A percentile compares a stretch with the other conserved stretches of the same genome.
Conservation (phyloP, 2,329 filamentous ascomycete genomes). For the Neonectria ditissima region DNA sequence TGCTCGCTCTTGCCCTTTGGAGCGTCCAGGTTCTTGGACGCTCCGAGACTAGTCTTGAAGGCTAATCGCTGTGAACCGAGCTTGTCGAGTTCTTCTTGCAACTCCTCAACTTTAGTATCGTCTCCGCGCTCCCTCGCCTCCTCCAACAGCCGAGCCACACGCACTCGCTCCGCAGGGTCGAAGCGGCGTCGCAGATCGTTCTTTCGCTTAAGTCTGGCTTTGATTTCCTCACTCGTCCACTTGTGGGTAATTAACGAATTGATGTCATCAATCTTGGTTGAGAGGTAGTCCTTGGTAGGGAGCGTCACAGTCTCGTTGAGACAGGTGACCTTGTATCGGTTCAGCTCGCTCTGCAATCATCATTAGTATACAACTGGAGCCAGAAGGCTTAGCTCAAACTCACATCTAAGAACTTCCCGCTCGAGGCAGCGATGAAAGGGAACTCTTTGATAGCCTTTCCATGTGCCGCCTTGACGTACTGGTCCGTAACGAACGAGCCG, state of each 20-base stretch:
- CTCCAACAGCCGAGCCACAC: conserved; percentile 73
- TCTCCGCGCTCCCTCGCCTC: conserved; percentile 75
- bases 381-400: conserved; percentile 35
- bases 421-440: conserved; percentile 91
- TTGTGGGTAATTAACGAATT: conserved; percentile 81
- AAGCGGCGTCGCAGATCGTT: conserved; percentile 75
- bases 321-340: conserved; percentile 82
- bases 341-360: conserved; percentile 74
- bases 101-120: conserved; percentile 63
- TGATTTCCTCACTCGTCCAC: conserved; percentile 87
- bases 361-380: conserved; percentile 39
- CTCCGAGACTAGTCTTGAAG: conserved; percentile 74
- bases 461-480: conserved; percentile 84
- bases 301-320: conserved; percentile 77
- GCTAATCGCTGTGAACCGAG: conserved; percentile 78
- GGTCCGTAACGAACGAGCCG: conserved; percentile 83
- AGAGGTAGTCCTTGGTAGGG: conserved; percentile 77
- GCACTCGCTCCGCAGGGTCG: conserved; percentile 75
- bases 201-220: conserved; percentile 79
- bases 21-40: conserved; percentile 63
- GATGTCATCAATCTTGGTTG: conserved; percentile 83
- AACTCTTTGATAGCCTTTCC: conserved; percentile 87
- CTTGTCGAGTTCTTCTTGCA: conserved; percentile 71
- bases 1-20: conserved; percentile 72
- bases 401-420: conserved; percentile 86